Percentiles rank a stretch among this genome's conserved stretches.
Conservation (phyloP, 2,329 filamentous ascomycete species). For the Didymella glomerata region DNA sequence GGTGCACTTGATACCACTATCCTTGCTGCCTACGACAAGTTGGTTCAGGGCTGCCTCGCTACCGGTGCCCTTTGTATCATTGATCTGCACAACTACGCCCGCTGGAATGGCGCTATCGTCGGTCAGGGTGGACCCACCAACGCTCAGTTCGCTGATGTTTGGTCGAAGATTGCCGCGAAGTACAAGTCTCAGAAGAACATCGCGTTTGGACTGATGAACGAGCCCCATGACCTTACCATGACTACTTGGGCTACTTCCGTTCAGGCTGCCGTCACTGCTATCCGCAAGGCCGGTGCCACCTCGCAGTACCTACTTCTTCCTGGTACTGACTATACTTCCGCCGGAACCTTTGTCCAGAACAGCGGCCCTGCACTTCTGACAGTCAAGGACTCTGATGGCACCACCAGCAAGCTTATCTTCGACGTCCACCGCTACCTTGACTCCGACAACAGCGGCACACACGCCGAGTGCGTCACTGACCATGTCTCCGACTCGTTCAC, state of each 20-base stretch:
- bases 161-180: constrained; percentile 64
- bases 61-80: constrained; percentile 68
- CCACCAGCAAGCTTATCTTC: constrained; percentile 62
- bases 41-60: constrained; percentile 65
- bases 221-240: constrained; percentile 67
- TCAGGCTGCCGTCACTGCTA: constrained; percentile 70
- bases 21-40: constrained; percentile 61
- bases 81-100: constrained; percentile 60
- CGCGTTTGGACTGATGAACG: constrained; percentile 74
- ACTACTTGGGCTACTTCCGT: constrained; percentile 66
- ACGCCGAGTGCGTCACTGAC: constrained; percentile 36
- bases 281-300: constrained; percentile 70
- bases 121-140: constrained; percentile 71
- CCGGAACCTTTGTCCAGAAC: constrained; percentile 38
- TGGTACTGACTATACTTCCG: constrained; percentile 65
- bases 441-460: constrained; percentile 51
- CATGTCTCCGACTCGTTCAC: constrained; percentile 48
- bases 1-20: constrained; percentile 60
- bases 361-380: constrained; percentile 58
- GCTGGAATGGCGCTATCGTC: constrained; percentile 69
- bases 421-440: constrained; percentile 56
- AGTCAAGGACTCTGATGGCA: constrained; percentile 67
- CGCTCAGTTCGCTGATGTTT: constrained; percentile 66
- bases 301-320: constrained; percentile 71
- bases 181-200: constrained; percentile 65